Base-by-base conservation (phyloP, 2,329 filamentous ascomycete species). In the Grosmannia serpens region DNA sequence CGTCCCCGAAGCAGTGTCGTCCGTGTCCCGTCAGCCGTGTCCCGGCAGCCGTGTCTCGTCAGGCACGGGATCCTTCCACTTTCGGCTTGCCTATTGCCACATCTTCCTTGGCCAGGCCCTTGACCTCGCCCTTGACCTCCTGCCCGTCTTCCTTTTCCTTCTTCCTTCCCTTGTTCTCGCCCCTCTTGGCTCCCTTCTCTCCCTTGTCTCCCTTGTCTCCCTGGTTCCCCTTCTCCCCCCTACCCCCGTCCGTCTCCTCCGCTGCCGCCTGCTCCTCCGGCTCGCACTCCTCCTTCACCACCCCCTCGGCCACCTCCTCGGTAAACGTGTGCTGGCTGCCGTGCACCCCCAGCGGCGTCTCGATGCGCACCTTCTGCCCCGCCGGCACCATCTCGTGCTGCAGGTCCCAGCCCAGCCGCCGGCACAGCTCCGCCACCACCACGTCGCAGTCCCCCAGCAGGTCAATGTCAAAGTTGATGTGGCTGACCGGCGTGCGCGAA, bases 401-500 rank as follows among this genome's bases (percentile, higher is more conserved):
- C 57, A 96, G 72, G 8, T 83, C 76, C 94, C 94, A 97, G 3
- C 86, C 87, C 1, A 89, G 85, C 15, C 89, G 83, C 51, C 85
- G 82, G 68, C 89, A 92, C 56, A 99, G 80, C 74, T 97, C 92
- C 0, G 87, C 81, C 17, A 97, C 88, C 10, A 97, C 85, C 47
- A 91, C 81, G 68, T 99, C 94, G 72, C 92, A 96, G 69, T 96
- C 90, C 41, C 94, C 94, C n/a, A 97, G 78, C 58, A 99, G 80
- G 69, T 96, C 91, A 64, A 99, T 90, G 71, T 99, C 94, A 66
- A 99, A 97, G 69, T 95, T 90, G 69, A 95, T 88, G 71, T 97
- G 92, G 41, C 78, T 79, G 58, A 96, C 89, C 3, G 90, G 86
- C 74, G 88, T 87, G 64, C 89, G 84, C 22, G 87, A 91, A 65